Base-by-base conservation (phyloP, 495 filamentous ascomycete genomes). In the Penicillium pancosmium region DNA sequence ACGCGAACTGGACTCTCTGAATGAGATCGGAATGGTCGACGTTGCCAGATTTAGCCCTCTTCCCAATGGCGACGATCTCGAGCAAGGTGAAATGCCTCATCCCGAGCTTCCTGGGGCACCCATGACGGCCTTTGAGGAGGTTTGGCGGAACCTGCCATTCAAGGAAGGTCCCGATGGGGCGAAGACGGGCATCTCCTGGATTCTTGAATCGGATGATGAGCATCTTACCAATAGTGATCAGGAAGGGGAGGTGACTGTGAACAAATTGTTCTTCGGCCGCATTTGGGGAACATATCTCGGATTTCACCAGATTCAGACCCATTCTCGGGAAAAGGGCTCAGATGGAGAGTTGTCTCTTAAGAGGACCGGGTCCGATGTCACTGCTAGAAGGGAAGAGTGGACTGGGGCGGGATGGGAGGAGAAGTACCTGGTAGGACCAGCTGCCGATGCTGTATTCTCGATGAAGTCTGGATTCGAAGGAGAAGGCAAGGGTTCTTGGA, bases 1-100 rank as follows among this genome's bases (percentile, higher is more conserved):
- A 1, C 75, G 78, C 49, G 71, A 74, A 18, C 62, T 79, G 6
- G 75, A 79, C 62, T 79, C 75, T 4, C 68, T 69, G 10, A 61
- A 77, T 47, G 62, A 65, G 5, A 75, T 78, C 41, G 68, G 71
- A 13, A 71, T 62, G 12, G 61, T 54, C 6, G 75, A 78, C 35
- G 74, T 71, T 50, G 75, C 75, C 0, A 69, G 66, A 1, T 79
- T 79, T 55, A 64, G 65, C n/a, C 43, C 68, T 0, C 58, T 79
- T 5, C 69, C 76, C 0, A 78, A 77, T 43, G 65, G 65, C 25
- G 56, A 66, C 18, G 65, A 61, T 43, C 56, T 68, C 5, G 65
- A 68, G 34, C 57, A 31, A 11, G 65, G 65, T 1, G 50, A 56
- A n/a, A 68, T 68, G 65, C 63, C 65, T 46, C 62, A 53, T 21